Evolutionary conservation across 129 eudicot genomes (phyloP).

Genomic region (Chrysanthemum lavandulifolium): DNA sequence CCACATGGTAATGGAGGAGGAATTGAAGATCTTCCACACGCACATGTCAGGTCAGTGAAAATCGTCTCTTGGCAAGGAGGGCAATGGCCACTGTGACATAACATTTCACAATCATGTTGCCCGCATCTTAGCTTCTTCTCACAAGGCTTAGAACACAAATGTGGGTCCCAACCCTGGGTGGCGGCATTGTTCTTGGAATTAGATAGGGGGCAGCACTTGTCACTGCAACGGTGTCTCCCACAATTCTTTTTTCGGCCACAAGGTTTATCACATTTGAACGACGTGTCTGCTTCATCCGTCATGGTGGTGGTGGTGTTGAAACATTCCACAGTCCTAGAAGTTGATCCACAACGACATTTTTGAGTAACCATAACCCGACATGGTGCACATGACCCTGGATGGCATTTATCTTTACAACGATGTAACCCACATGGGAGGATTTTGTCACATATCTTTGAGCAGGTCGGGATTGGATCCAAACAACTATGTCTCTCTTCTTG

Average conservation of each 20-base stretch:
- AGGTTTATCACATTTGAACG: conserved; percentile 71
- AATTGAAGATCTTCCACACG: conserved; percentile 89
- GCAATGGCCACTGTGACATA: conserved; percentile 96
- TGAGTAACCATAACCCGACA: conserved; percentile 71
- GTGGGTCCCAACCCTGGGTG: conserved; percentile 69
- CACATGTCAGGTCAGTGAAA: conserved; percentile 85
- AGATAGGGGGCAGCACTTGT: conserved; percentile 77
- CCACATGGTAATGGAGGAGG: conserved; percentile 98
- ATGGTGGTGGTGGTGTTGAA: conserved; percentile 38
- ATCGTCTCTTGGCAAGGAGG: conserved; percentile 95
- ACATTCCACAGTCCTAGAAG: conserved; percentile 79
- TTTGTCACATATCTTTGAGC: conserved; percentile 61
- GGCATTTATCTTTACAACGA: conserved; percentile 64
- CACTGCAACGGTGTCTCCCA: conserved; percentile 85
- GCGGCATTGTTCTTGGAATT: conserved; percentile 35
- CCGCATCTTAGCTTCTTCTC: conserved; percentile 93
- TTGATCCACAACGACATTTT: conserved; percentile 82
- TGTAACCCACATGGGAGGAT: conserved; percentile 76
- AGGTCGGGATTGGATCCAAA: conserved; percentile 83
- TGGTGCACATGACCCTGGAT: conserved; percentile 65
- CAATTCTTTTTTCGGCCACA: conserved; percentile 90
- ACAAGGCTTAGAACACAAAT: conserved; percentile 84
- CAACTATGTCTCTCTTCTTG: conserved; percentile 57
- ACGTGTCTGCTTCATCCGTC: conserved; percentile 26
- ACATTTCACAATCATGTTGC: conserved; percentile 72